phyloP scores from a whole-genome alignment of 768 basidiomycete species.

The Podaxis rugospora region DNA sequence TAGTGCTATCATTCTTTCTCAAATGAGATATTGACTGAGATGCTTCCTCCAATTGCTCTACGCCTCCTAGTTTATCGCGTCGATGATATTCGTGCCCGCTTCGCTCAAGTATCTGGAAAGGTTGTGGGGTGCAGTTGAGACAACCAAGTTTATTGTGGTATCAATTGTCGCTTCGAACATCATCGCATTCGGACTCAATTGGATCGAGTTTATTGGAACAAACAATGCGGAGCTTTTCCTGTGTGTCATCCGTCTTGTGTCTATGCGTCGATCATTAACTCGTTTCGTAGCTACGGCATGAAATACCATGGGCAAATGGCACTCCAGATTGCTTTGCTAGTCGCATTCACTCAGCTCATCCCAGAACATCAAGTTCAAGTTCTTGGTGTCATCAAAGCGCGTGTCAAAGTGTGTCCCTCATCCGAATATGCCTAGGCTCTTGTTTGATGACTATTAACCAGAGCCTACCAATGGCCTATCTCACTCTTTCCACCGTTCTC shows the following conservation, averaged over 20 bases:
- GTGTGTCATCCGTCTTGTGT: conserved; percentile 39
- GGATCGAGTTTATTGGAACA: conserved; percentile 78
- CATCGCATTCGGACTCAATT: conserved; percentile 84
- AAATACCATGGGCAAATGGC: conserved; percentile 92
- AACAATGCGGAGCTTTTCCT: conserved; percentile 71
- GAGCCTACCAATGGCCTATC: conserved; percentile 92
- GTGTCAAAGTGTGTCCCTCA: conserved; percentile 72
- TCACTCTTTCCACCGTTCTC: conserved; percentile 84
- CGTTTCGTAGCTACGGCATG: conserved; percentile 67
- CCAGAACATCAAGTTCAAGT: conserved; percentile 98
- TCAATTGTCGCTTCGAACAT: conserved; percentile 80
- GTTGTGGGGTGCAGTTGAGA: conserved; percentile 88
- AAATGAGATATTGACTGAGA: conserved; percentile 6
- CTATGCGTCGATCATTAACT: background rate
- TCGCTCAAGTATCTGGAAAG: conserved; percentile 89
- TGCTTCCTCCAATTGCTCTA: background rate
- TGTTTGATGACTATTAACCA: conserved; percentile 24
- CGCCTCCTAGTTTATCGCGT: conserved; percentile 62
- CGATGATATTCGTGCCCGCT: conserved; percentile 74
- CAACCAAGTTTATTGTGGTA: conserved; percentile 78
- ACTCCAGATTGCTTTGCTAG: conserved; percentile 82
- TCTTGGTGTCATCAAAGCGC: conserved; percentile 74
- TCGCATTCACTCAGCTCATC: conserved; percentile 96
- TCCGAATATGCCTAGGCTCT: background rate
- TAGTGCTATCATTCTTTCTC: conserved; percentile 23